Base-by-base conservation (phyloP, 495 filamentous ascomycete species). In the Patellaria atrata region DNA sequence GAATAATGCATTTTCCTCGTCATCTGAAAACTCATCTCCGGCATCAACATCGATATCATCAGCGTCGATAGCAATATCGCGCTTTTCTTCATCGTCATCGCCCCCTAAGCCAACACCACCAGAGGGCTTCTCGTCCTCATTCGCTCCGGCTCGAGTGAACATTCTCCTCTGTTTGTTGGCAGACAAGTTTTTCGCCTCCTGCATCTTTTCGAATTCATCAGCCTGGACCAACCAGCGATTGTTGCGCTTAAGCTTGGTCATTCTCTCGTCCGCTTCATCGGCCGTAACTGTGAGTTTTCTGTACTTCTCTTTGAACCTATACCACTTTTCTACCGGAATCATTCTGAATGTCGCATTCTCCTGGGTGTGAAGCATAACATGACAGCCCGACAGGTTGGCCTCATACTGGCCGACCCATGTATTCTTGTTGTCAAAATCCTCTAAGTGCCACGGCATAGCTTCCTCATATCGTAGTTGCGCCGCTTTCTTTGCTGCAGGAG, bases 401-500 rank as follows among this genome's bases (percentile, higher is more conserved):
- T 94, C 79, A 44, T 94, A 92, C 27, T 75, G 79, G 13, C 87
- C 91, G 16, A 86, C 77, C 85, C 85, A 97, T 1, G 77, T 77
- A 43, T 91, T 80, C 49, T 83, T 91, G 48, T 82, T 79, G 45
- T 94, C 86, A 35, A 85, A 91, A 55, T 97, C 89, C 50, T 97
- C 89, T 30, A 97, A 54, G 52, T 94, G 85, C 89, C 89, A 97
- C 7, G 91, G 91, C 25, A 93, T 59, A 5, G 82, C 79, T 50
- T 97, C 89, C 53, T 97, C 91, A 44, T 96, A 97, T 41, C 84
- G 75, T 14, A 96, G 67, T 28, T 82, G 73, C 8, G 72, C 68
- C 33, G 72, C 68, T 37, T 82, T 84, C 47, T 82, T 77, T 44
- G 85, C 74, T 25, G 80, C 79, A 10, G 80, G 79, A 5, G 73